A percentile compares a stretch with the other conserved stretches of the same genome.
Evolutionary conservation across 495 filamentous ascomycete genomes (phyloP).

Genomic region (Penicillium lividum): DNA sequence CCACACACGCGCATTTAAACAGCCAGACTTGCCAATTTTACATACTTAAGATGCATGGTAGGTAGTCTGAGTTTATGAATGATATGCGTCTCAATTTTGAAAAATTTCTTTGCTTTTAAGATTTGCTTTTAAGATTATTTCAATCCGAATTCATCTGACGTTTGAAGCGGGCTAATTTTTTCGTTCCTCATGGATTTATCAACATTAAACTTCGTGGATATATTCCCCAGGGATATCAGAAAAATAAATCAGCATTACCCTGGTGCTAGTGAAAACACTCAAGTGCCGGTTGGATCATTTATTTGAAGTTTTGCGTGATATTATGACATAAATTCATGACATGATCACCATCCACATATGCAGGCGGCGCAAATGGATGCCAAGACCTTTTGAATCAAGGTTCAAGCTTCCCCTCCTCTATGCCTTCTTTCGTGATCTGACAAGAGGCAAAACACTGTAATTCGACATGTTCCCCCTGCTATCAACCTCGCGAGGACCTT

Average conservation of each 20-base stretch:
- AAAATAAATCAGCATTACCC: too few relatives aligned
- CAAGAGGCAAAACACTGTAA: not conserved
- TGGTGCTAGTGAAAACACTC: too few relatives aligned
- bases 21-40: not conserved
- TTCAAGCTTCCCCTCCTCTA: conserved; percentile 2
- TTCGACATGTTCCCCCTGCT: not conserved
- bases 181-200: too few relatives aligned
- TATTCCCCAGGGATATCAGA: not conserved
- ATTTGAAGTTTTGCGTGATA: too few relatives aligned
- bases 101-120: too few relatives aligned
- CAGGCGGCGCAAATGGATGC: not conserved
- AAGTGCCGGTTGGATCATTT: too few relatives aligned
- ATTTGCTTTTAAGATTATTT: not conserved
- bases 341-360: too few relatives aligned
- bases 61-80: too few relatives aligned
- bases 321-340: not conserved
- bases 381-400: not conserved
- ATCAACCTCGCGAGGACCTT: not conserved
- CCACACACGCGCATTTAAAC: not conserved
- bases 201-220: not conserved
- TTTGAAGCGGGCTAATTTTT: not conserved
- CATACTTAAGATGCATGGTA: too few relatives aligned
- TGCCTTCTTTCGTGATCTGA: not conserved
- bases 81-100: too few relatives aligned
- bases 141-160: not conserved